Evolutionary conservation across 441 rosid species (phyloP).

Genomic region (Adansonia rubrostipa): DNA sequence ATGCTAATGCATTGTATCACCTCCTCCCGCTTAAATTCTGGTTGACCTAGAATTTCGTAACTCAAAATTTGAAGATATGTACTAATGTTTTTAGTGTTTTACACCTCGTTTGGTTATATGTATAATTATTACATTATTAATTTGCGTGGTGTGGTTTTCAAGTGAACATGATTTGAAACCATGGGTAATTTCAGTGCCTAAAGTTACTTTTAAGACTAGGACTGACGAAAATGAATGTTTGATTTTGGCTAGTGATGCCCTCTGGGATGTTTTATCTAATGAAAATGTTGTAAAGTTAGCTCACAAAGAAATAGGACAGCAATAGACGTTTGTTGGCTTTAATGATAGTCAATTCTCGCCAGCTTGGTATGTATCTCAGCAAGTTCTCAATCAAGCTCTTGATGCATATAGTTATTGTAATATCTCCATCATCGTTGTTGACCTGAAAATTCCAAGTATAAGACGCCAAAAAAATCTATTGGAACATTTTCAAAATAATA

Average conservation of each 20-base stretch:
- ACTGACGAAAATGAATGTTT: conserved; percentile 60
- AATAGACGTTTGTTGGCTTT: conserved; percentile 37
- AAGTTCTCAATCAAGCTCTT: conserved; percentile 3
- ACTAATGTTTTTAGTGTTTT: background rate
- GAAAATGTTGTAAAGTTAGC: conserved; percentile 65
- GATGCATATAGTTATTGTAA: conserved; percentile 46
- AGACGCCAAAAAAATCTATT: conserved; percentile 36
- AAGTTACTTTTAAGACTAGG: conserved; percentile 49
- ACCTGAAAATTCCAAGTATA: conserved; percentile 49
- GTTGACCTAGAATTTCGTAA: background rate
- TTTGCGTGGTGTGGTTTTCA: conserved; percentile 23
- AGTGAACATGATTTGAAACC: conserved; percentile 66
- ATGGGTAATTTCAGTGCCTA: conserved; percentile 67
- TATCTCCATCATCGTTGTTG: conserved; percentile 57
- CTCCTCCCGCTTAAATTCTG: background rate
- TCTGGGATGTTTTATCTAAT: conserved; percentile 70
- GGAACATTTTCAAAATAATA: too few species aligned
- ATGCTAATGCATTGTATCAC: background rate
- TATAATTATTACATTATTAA: background rate
- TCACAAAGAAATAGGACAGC: conserved; percentile 46
- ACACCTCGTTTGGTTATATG: background rate
- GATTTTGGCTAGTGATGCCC: conserved; percentile 68
- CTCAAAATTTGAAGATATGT: background rate
- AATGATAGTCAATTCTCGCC: conserved; percentile 20
- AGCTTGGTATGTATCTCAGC: conserved; percentile 34